Base-by-base conservation (phyloP, 768 basidiomycete genomes). In the Mycena metata region DNA sequence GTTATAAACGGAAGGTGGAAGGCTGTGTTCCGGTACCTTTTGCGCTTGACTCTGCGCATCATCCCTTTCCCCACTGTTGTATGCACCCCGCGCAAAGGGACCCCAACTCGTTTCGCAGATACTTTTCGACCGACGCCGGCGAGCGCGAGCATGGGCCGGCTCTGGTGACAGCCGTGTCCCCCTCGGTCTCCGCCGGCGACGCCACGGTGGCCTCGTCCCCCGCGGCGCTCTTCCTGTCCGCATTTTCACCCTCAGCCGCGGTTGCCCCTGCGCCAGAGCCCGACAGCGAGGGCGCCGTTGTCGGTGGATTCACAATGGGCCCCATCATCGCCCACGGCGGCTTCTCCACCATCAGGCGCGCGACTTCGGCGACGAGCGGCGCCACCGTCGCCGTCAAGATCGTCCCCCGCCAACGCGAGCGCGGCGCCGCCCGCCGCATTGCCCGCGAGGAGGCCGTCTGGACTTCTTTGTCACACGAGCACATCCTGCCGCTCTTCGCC, bases 401-500 rank as follows among this genome's bases (percentile, higher is more conserved):
- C 71, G 87, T 96, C 45, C 85, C 87, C 23, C 84, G 85, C 80
- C 82, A 67, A 87, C 85, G 69, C 86, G 88, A 68, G 77, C 79
- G 3, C 81, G 90, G 67, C 81, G 89, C 3, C 72, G 79, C 26
- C 75, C 82, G 85, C 67, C 87, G 86, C 50, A 83, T 95, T 47
- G 85, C 89, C 64, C 89, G 88, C 55, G 95, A 96, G 82, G 88
- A 89, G 15, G 75, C 81, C 15, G 81, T 94, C 16, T 96, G 95
- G 95, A 81, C 87, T 1, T 84, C 88, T 0, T 88, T 96, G 72
- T 88, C 86, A 58, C 96, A 96, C 76, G 93, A 95, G 75, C 91
- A 96, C 74, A 87, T 96, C 69, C 86, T 98, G 17, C 95, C 96
- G 13, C 88, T 97, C 49, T 94, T 96, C 77, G 83, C 88, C 47